phyloP scores from a whole-genome alignment of 2,329 filamentous ascomycete species.

The Teratosphaeria viscida region DNA sequence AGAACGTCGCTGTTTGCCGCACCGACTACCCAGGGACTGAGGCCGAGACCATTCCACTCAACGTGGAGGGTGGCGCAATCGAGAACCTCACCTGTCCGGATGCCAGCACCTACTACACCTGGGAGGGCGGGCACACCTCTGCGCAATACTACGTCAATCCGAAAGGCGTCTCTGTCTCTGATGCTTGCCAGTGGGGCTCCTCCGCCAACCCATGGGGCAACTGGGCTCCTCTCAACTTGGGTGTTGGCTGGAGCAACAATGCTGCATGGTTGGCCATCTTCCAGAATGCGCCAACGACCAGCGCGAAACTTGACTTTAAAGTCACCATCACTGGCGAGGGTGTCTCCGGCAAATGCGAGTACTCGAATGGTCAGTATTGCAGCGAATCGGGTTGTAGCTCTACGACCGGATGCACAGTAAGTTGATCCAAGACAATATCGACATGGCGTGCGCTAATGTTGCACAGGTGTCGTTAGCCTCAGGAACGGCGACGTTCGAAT shows the following conservation, averaged over 20 bases:
- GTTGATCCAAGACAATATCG: conserved; percentile 28
- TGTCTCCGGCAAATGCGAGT: conserved; percentile 51
- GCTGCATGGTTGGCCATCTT: conserved; percentile 74
- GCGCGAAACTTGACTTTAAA: conserved; percentile 62
- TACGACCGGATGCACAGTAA: conserved; percentile 68
- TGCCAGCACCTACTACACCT: conserved; percentile 62
- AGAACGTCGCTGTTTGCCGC: conserved; percentile 68
- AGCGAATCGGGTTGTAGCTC: conserved; percentile 38
- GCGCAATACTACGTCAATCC: conserved; percentile 98
- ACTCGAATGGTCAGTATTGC: conserved; percentile 54
- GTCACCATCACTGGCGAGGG: conserved; percentile 63
- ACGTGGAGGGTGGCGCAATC: conserved; percentile 47
- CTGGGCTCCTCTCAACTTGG: conserved; percentile 78
- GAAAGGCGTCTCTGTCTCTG: conserved; percentile 51
- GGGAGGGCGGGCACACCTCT: conserved; percentile 64
- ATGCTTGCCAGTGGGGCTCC: conserved; percentile 69
- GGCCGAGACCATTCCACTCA: conserved; percentile 70
- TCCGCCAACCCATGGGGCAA: conserved; percentile 57
- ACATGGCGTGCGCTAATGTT: conserved; percentile 12
- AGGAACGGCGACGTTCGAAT: conserved; percentile 41
- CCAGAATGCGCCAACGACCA: conserved; percentile 68
- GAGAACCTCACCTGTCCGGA: conserved; percentile 65
- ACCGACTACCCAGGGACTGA: conserved; percentile 95
- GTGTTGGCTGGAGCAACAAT: conserved; percentile 61
- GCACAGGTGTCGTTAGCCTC: conserved; percentile 38